These are phyloP conservation scores for Gremmenia infestans DNA, from an alignment of 2,329 filamentous ascomycete species.

Conservation along the genomic window DNA sequence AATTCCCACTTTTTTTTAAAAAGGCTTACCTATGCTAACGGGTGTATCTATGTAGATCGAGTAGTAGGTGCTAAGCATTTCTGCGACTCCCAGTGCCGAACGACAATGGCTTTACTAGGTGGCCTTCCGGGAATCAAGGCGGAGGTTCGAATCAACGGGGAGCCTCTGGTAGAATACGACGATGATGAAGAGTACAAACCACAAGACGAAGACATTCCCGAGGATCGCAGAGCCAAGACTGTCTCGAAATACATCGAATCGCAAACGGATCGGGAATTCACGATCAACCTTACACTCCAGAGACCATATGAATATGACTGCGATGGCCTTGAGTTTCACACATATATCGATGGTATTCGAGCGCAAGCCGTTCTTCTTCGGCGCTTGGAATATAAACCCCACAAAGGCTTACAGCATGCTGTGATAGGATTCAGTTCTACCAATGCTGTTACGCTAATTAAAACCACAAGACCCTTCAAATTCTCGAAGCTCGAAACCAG, in stretches of 20 bases:
- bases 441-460: too few species aligned
- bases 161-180: slow-evolving; percentile 1
- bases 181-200: neutral
- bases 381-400: too few species aligned
- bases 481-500: neutral
- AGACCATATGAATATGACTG: neutral
- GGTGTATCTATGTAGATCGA: too few species aligned
- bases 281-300: neutral
- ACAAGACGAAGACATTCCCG: neutral
- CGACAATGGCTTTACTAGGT: slow-evolving; percentile 1
- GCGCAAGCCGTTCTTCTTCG: neutral
- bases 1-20: too few species aligned
- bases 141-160: neutral
- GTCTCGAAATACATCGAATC: slow-evolving; percentile 3
- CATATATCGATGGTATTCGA: neutral
- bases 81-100: too few species aligned
- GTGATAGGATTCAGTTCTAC: too few species aligned
- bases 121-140: slow-evolving; percentile 1
- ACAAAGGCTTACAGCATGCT: too few species aligned
- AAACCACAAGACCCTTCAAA: neutral
- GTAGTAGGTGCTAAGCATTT: too few species aligned
- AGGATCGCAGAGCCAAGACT: neutral
- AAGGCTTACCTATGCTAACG: too few species aligned
- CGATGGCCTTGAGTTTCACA: neutral
- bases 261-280: neutral